These are phyloP conservation scores for Microstroma glucosiphilum DNA, from an alignment of 1,284 basidiomycete genomes.

Conservation along the genomic window DNA sequence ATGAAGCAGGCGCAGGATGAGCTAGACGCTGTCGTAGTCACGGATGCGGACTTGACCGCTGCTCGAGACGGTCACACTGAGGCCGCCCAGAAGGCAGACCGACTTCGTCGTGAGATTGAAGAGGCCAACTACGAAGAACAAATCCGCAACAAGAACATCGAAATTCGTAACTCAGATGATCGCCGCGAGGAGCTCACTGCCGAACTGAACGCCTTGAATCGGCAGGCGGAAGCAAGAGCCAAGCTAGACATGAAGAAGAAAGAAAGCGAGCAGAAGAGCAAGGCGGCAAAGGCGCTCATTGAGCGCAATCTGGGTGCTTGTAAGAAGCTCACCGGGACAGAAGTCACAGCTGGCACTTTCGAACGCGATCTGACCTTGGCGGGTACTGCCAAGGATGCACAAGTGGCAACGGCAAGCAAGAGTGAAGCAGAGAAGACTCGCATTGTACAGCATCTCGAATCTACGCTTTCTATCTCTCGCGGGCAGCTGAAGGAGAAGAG, in stretches of 20 bases:
- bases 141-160: constrained; percentile 60
- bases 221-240: constrained; percentile 76
- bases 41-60: constrained; percentile 22
- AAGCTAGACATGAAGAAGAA: constrained; percentile 69
- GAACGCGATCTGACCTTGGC: constrained; percentile 65
- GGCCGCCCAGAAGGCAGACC: constrained; percentile 17
- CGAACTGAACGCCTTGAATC: constrained; percentile 68
- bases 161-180: constrained; percentile 63
- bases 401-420: constrained; percentile 22
- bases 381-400: constrained; percentile 38
- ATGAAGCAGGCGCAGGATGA: constrained; percentile 34
- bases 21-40: constrained; percentile 23
- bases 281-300: constrained; percentile 21
- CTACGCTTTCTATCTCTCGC: constrained; percentile 28
- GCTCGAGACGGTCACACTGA: constrained; percentile 25
- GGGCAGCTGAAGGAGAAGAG: constrained; percentile 61
- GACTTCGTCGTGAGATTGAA: constrained; percentile 26
- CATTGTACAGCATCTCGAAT: constrained; percentile 34
- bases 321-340: constrained; percentile 61
- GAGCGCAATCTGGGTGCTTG: constrained; percentile 60
- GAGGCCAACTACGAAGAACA: constrained; percentile 62
- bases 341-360: constrained; percentile 62
- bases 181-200: constrained; percentile 65
- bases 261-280: constrained; percentile 52
- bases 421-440: constrained; percentile 23